These are phyloP conservation scores for Hortiboletus flavorubellus DNA, from an alignment of 768 basidiomycete genomes.

Conservation along the genomic window DNA sequence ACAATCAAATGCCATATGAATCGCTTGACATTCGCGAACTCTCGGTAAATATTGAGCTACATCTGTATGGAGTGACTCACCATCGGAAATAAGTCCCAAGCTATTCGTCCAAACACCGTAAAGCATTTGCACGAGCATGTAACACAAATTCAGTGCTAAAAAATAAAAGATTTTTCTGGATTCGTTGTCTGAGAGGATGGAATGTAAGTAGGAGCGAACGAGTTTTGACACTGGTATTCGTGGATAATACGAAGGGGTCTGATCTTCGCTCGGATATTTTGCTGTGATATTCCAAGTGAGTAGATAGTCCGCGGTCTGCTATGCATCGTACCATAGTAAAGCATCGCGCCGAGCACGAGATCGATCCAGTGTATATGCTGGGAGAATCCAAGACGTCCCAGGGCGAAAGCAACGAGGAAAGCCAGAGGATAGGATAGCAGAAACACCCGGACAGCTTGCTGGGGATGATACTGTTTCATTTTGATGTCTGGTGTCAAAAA, in stretches of 20 bases:
- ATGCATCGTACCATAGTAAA: conserved; percentile 58
- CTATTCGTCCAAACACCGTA: conserved; percentile 99
- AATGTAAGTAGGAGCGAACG: conserved; percentile 74
- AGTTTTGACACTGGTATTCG: conserved; percentile 54
- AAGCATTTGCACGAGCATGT: conserved; percentile 96
- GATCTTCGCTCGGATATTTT: conserved; percentile 48
- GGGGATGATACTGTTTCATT: conserved; percentile 43
- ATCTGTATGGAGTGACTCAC: conserved; percentile 41
- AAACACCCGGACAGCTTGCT: conserved; percentile 55
- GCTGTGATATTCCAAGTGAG: conserved; percentile 34
- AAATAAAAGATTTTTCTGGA: conserved; percentile 97
- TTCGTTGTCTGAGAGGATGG: conserved; percentile 87
- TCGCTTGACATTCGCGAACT: conserved; percentile 53
- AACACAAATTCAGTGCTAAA: conserved; percentile 87
- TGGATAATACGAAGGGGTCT: conserved; percentile 40
- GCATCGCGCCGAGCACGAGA: conserved; percentile 48
- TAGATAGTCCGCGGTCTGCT: not conserved
- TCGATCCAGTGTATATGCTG: conserved; percentile 60
- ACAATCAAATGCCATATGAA: conserved; percentile 99
- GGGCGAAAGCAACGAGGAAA: conserved; percentile 44
- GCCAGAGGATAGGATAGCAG: conserved; percentile 55
- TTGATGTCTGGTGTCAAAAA: conserved; percentile 54
- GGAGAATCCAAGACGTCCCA: conserved; percentile 65
- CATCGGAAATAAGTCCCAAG: conserved; percentile 93
- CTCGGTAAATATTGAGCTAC: not conserved